phyloP scores from a whole-genome alignment of 1,139 yeast genomes.

The Hyphopichia fennica region DNA sequence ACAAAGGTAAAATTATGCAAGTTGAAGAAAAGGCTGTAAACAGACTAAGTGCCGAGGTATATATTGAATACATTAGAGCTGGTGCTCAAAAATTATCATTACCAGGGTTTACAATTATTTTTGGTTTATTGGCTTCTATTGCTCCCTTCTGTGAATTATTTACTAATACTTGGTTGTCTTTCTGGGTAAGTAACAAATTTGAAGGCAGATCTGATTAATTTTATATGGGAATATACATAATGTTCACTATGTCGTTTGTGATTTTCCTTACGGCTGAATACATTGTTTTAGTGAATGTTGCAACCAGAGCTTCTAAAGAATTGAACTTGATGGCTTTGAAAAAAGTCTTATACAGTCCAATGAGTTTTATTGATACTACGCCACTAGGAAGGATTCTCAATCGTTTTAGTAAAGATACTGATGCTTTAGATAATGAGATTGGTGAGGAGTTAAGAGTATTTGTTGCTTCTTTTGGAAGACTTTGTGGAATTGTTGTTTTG shows the following conservation, averaged over 20 bases:
- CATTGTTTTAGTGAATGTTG: constrained; percentile 23
- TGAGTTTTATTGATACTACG: constrained; percentile 30
- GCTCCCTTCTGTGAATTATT: constrained; percentile 11
- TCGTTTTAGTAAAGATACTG: constrained; percentile 47
- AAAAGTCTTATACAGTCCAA: constrained; percentile 26
- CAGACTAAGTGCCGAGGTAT: constrained; percentile 14
- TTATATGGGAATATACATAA: constrained; percentile 16
- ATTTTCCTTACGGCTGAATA: constrained; percentile 22
- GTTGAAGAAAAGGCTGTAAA: constrained; percentile 22
- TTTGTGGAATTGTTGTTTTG: constrained; percentile 26
- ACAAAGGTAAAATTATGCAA: constrained; percentile 7
- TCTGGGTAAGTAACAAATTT: constrained; percentile 15
- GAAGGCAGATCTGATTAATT: constrained; percentile 7
- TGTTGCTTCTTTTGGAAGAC: constrained; percentile 23
- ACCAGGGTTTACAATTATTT: constrained; percentile 17
- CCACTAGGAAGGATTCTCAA: constrained; percentile 31
- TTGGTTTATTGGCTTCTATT: constrained; percentile 26
- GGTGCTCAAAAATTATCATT: constrained; percentile 17
- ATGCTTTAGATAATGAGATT: constrained; percentile 30
- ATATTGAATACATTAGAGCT: constrained; percentile 14
- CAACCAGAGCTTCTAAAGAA: constrained; percentile 18
- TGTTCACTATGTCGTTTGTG: constrained; percentile 18
- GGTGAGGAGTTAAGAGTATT: constrained; percentile 26
- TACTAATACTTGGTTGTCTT: constrained; percentile 15
- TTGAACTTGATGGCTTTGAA: constrained; percentile 23